Conservation (phyloP, 2,329 filamentous ascomycete genomes). For the Drechslera avenae region DNA sequence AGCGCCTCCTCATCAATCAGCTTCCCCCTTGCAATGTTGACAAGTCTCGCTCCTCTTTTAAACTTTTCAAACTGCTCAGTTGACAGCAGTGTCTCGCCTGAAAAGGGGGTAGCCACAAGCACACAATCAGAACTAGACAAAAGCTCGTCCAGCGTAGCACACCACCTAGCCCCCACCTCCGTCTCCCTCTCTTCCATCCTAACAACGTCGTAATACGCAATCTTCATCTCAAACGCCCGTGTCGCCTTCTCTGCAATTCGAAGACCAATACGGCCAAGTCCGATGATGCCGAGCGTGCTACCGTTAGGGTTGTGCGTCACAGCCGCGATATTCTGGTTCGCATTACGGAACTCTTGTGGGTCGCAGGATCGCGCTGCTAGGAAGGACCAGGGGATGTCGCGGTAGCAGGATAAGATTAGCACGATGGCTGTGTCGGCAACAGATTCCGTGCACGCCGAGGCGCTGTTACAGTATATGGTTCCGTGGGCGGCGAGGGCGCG, state of each 20-base stretch:
- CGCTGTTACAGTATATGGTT: constrained; percentile 75
- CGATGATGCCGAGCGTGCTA: constrained; percentile 68
- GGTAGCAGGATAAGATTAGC: constrained; percentile 71
- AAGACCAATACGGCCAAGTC: constrained; percentile 64
- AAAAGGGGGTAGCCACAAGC: constrained; percentile 65
- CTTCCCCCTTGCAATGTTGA: constrained; percentile 69
- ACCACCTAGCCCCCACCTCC: constrained; percentile 59
- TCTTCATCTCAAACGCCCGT: constrained; percentile 68
- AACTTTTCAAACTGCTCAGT: constrained; percentile 56
- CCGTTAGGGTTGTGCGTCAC: constrained; percentile 67
- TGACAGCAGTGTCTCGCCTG: constrained; percentile 57
- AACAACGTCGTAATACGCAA: constrained; percentile 66
- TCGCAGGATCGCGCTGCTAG: constrained; percentile 58
- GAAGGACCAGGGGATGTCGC: constrained; percentile 68
- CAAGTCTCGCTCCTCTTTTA: constrained; percentile 62
- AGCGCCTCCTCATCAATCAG: constrained; percentile 70
- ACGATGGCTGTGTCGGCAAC: constrained; percentile 74
- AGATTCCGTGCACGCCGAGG: constrained; percentile 71
- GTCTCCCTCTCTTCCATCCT: constrained; percentile 56
- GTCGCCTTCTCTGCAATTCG: constrained; percentile 63
- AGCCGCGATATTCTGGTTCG: constrained; percentile 64
- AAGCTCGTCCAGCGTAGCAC: constrained; percentile 58
- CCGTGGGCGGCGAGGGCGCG: constrained; percentile 65
- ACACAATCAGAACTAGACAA: constrained; percentile 63
- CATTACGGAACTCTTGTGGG: constrained; percentile 58